phyloP scores from a whole-genome alignment of 441 rosid species.

The Gossypium gossypioides region DNA sequence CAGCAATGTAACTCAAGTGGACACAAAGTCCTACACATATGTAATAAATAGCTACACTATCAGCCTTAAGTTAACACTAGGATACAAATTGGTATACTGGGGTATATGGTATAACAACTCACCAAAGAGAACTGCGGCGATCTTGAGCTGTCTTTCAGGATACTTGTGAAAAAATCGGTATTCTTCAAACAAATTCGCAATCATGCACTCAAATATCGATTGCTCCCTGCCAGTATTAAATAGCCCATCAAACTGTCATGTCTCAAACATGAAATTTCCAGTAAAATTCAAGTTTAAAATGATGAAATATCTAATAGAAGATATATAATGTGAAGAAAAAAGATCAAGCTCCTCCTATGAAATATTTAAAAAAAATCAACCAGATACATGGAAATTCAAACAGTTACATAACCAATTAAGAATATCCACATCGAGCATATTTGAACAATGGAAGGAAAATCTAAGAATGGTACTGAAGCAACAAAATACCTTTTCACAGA shows the following conservation, averaged over 20 bases:
- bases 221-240: constrained; percentile 64
- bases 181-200: constrained; percentile 90
- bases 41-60: not conserved
- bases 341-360: not conserved
- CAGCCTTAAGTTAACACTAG: not conserved
- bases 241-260: not conserved
- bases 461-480: not conserved
- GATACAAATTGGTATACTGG: not conserved
- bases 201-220: constrained; percentile 86
- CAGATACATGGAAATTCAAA: not conserved
- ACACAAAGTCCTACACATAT: not conserved
- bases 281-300: not conserved
- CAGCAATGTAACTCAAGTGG: not conserved
- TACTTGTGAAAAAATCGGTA: constrained; percentile 91
- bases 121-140: constrained; percentile 95
- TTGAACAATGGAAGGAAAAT: not conserved
- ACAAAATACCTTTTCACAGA: constrained; percentile 52
- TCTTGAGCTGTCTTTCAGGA: constrained; percentile 91
- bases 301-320: not conserved
- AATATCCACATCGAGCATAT: not conserved
- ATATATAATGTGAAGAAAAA: not conserved
- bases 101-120: constrained; percentile 27
- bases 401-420: not conserved
- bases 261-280: not conserved
- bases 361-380: not conserved